Conservation (phyloP, 495 filamentous ascomycete genomes). For the Aspergillus carlsbadensis region DNA sequence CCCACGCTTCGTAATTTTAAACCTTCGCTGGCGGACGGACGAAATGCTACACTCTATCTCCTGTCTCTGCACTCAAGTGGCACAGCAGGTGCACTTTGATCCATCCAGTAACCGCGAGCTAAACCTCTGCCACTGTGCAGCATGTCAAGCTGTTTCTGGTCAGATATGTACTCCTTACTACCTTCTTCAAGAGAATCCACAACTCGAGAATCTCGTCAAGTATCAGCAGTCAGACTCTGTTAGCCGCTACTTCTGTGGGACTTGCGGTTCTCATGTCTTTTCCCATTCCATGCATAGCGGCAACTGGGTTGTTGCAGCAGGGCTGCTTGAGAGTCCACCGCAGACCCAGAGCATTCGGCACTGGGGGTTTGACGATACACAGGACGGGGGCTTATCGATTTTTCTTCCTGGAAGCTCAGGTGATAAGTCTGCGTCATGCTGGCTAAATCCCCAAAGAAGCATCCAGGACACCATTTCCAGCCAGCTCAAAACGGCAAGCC, state of each 20-base stretch:
- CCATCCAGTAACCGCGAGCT: conserved; percentile 27
- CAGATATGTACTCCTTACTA: conserved; percentile 56
- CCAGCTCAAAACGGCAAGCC: neutral
- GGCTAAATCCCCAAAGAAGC: conserved; percentile 16
- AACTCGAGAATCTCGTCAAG: conserved; percentile 36
- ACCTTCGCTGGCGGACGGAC: neutral
- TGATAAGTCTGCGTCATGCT: conserved; percentile 17
- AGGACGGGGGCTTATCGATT: conserved; percentile 57
- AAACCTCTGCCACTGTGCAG: conserved; percentile 63
- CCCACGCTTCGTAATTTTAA: neutral
- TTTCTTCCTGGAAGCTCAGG: conserved; percentile 37
- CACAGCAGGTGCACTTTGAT: conserved; percentile 41
- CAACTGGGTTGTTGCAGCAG: conserved; percentile 44
- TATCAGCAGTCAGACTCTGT: conserved; percentile 50
- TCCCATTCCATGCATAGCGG: conserved; percentile 27
- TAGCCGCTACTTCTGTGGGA: conserved; percentile 65
- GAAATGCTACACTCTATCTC: conserved; percentile 34
- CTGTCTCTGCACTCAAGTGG: conserved; percentile 57
- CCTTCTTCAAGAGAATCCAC: conserved; percentile 32
- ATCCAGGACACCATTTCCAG: conserved; percentile 10
- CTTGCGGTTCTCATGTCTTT: conserved; percentile 66
- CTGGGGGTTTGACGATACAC: conserved; percentile 47
- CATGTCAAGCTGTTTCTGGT: conserved; percentile 60
- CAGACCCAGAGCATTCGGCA: conserved; percentile 44
- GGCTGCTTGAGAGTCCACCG: conserved; percentile 33